Evolutionary conservation across 768 basidiomycete genomes (phyloP).

Genomic region (Calocera cornea): DNA sequence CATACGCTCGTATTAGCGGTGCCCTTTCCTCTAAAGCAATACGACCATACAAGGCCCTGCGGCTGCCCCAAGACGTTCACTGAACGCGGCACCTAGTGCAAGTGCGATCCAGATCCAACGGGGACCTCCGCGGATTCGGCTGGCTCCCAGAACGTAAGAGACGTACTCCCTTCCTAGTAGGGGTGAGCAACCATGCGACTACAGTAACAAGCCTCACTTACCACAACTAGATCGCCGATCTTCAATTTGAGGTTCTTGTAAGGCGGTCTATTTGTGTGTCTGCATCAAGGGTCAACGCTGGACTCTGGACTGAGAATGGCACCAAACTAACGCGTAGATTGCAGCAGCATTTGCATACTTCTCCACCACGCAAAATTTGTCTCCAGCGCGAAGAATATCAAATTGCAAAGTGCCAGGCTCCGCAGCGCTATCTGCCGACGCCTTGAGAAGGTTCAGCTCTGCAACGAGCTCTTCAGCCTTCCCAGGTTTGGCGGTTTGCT

Average conservation of each 20-base stretch:
- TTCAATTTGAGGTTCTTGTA: not conserved
- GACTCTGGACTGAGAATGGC: not conserved
- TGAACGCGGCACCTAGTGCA: too few species aligned
- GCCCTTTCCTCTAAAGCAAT: too few species aligned
- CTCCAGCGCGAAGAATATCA: not conserved
- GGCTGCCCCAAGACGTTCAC: too few species aligned
- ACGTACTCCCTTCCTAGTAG: too few species aligned
- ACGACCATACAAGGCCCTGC: too few species aligned
- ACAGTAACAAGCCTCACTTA: not conserved
- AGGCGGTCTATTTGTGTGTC: not conserved
- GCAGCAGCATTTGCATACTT: not conserved
- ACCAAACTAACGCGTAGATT: not conserved
- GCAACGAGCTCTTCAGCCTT: not conserved
- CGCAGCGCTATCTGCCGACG: not conserved
- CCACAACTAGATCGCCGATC: not conserved
- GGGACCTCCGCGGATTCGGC: too few species aligned
- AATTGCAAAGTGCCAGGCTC: not conserved
- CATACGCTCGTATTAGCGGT: too few species aligned
- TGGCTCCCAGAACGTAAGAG: too few species aligned
- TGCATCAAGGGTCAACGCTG: not conserved
- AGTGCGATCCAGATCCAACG: too few species aligned
- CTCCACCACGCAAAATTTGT: not conserved
- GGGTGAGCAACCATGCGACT: not conserved
- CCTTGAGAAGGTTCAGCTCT: not conserved
- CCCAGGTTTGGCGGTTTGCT: not conserved